Conservation (phyloP, 345 rosid species). For the Moringa oleifera region DNA sequence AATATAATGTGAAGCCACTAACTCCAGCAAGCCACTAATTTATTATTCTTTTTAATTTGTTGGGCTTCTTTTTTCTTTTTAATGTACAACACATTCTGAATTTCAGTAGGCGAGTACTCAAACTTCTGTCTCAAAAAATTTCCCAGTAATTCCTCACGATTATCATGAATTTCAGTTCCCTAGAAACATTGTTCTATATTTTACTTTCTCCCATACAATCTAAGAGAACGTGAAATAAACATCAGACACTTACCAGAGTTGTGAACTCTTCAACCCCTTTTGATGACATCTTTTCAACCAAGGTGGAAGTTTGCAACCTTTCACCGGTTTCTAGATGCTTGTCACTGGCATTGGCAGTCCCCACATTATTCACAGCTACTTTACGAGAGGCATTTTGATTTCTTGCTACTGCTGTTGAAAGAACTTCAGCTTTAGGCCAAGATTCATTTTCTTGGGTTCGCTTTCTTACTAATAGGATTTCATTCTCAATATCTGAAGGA, state of each 20-base stretch:
- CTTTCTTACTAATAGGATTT: slow-evolving; percentile 5
- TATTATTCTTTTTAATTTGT: too few species aligned
- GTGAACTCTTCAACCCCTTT: slow-evolving; percentile 3
- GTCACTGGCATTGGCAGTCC: slow-evolving; percentile 12
- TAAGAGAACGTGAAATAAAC: background rate
- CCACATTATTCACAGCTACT: slow-evolving; percentile 7
- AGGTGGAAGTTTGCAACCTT: background rate
- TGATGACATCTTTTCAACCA: slow-evolving; percentile 1
- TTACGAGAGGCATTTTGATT: slow-evolving; percentile 10
- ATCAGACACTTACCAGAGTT: slow-evolving; percentile 10
- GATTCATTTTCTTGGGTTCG: slow-evolving; percentile 5
- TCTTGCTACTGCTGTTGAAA: slow-evolving; percentile 4
- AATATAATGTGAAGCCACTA: background rate
- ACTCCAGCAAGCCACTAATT: too few species aligned
- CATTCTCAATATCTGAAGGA: slow-evolving; percentile 11
- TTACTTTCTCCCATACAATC: background rate
- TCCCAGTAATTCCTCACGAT: background rate
- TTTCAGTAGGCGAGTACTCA: background rate
- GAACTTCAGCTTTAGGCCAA: slow-evolving; percentile 6
- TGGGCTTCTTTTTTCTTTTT: too few species aligned
- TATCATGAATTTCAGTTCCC: background rate
- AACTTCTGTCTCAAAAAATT: background rate
- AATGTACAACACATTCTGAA: too few species aligned
- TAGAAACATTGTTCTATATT: background rate
- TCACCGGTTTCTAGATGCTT: slow-evolving; percentile 16